Evolutionary conservation across 768 basidiomycete genomes (phyloP).

Genomic region (Fomitopsis pulvina): DNA sequence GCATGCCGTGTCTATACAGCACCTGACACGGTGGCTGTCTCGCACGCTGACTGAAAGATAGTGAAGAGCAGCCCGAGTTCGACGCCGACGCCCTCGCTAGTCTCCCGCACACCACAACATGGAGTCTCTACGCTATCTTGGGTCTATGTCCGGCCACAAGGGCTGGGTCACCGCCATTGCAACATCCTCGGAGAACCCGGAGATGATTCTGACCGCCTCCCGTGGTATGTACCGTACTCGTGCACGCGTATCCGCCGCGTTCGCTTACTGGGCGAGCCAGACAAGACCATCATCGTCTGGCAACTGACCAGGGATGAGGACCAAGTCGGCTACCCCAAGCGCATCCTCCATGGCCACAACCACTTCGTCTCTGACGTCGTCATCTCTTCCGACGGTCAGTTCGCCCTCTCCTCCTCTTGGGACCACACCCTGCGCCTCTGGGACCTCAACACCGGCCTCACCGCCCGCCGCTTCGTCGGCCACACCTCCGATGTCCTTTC

Average conservation of each 20-base stretch:
- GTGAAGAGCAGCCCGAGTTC: slow-evolving; percentile 23
- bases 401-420: slow-evolving; percentile 98
- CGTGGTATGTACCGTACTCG: slow-evolving; percentile 58
- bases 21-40: slow-evolving; percentile 61
- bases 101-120: slow-evolving; percentile 16
- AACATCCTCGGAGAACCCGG: slow-evolving; percentile 96
- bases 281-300: slow-evolving; percentile 99
- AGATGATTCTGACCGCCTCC: slow-evolving; percentile 98
- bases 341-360: slow-evolving; percentile 97
- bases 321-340: slow-evolving; percentile 93
- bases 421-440: slow-evolving; percentile 99
- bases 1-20: slow-evolving; percentile 46
- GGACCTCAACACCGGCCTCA: slow-evolving; percentile 97
- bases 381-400: slow-evolving; percentile 98
- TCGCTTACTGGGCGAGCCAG: slow-evolving; percentile 36
- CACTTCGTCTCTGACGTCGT: slow-evolving; percentile 99
- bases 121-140: slow-evolving; percentile 86
- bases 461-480: slow-evolving; percentile 96
- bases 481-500: slow-evolving; percentile 97
- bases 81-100: slow-evolving; percentile 24
- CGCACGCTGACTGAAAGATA: slow-evolving; percentile 14
- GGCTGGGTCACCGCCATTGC: slow-evolving; percentile 99
- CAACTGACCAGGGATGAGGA: slow-evolving; percentile 91
- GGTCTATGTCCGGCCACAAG: slow-evolving; percentile 88
- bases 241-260: slow-evolving; percentile 4